These are phyloP conservation scores for Acorus gramineus DNA, from an alignment of 106 monocot species.

Conservation along the genomic window DNA sequence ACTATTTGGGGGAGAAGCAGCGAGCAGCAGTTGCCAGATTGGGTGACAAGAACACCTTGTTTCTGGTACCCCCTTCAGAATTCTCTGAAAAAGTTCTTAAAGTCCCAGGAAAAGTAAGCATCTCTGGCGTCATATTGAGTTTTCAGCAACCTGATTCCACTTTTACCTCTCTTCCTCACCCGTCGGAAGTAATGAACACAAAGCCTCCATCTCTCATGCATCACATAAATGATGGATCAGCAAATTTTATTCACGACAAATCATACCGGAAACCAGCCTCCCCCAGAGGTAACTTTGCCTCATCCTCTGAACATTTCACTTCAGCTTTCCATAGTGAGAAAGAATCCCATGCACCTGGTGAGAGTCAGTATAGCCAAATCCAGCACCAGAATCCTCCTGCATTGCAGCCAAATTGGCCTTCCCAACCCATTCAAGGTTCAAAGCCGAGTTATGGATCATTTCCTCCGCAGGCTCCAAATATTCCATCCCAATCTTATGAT, in stretches of 20 bases:
- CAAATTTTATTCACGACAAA: slow-evolving; percentile 13
- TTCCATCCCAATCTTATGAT: slow-evolving; percentile 15
- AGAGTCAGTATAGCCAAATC: slow-evolving; percentile 17
- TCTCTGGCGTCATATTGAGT: slow-evolving; percentile 78
- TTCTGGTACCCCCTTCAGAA: slow-evolving; percentile 89
- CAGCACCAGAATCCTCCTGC: slow-evolving; percentile 21
- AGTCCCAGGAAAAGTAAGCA: slow-evolving; percentile 94
- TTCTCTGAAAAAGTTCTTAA: slow-evolving; percentile 88
- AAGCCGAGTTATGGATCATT: slow-evolving; percentile 20
- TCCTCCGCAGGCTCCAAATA: slow-evolving; percentile 3
- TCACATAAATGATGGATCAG: slow-evolving; percentile 4
- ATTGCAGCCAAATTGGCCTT: slow-evolving; percentile 19
- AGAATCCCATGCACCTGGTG: slow-evolving; percentile 5
- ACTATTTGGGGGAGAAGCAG: slow-evolving; percentile 82
- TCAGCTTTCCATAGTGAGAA: slow-evolving; percentile 15
- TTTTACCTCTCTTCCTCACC: slow-evolving; percentile 32
- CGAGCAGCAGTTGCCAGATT: slow-evolving; percentile 84
- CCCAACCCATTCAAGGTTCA: slow-evolving; percentile 7
- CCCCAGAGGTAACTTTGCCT: slow-evolving; percentile 19
- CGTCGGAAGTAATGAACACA: slow-evolving; percentile 18
- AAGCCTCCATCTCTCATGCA: slow-evolving; percentile 12
- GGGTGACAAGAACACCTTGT: slow-evolving; percentile 76
- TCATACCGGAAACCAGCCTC: slow-evolving; percentile 23
- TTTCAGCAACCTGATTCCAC: slow-evolving; percentile 53
- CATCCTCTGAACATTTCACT: slow-evolving; percentile 25